Conservation (phyloP, 208 protist genomes). For the Vickermania spadyakhi region DNA sequence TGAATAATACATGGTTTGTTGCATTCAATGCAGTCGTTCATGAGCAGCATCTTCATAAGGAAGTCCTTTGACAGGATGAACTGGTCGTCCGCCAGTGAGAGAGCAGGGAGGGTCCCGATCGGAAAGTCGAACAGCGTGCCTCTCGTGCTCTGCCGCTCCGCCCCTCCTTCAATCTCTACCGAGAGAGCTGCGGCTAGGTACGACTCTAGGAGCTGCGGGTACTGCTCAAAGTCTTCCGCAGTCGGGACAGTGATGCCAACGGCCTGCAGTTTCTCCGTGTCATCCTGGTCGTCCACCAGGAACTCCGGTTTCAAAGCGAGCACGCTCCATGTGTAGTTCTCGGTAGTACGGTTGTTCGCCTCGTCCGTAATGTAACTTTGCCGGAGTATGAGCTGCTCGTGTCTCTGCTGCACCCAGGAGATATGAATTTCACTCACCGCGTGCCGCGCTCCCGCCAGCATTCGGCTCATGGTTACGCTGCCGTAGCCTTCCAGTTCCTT, state of each 20-base stretch:
- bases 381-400: not conserved
- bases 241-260: not conserved
- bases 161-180: not conserved
- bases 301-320: not conserved
- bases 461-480: not conserved
- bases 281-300: not conserved
- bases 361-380: not conserved
- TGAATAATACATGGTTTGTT: not conserved
- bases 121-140: not conserved
- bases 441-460: not conserved
- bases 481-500: not conserved
- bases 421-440: not conserved
- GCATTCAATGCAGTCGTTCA: not conserved
- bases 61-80: slow-evolving; percentile 3
- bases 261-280: not conserved
- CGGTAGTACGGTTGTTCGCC: not conserved
- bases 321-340: not conserved
- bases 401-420: not conserved
- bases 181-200: not conserved
- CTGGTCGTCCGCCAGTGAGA: not conserved
- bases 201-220: not conserved
- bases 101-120: not conserved
- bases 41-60: slow-evolving; percentile 2
- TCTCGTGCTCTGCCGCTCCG: not conserved
- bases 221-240: not conserved